phyloP scores from a whole-genome alignment of 345 rosid species.

The Eucalyptus caleyi region DNA sequence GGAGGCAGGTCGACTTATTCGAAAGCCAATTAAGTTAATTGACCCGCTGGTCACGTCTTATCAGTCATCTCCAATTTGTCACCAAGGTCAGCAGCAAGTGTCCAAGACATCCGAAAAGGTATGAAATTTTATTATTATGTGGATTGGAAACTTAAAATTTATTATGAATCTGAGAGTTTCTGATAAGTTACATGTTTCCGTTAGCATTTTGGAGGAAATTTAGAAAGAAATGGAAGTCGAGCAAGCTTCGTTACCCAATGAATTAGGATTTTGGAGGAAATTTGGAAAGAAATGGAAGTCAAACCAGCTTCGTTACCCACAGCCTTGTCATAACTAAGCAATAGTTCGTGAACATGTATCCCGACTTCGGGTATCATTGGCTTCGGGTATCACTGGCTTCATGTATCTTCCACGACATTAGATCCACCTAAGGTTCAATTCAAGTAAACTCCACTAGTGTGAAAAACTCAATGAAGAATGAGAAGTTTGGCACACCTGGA shows the following conservation, averaged over 20 bases:
- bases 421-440: too few species aligned
- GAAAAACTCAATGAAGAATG: too few species aligned
- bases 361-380: constrained; percentile 35
- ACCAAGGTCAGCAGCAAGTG: constrained; percentile 10
- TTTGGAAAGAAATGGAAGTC: constrained; percentile 5
- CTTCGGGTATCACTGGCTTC: constrained; percentile 10
- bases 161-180: not conserved
- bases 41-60: not conserved
- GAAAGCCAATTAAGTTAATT: too few species aligned
- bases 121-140: not conserved
- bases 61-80: constrained; percentile 11
- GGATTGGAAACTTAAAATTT: not conserved
- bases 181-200: not conserved
- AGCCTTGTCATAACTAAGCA: constrained; percentile 20
- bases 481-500: too few species aligned
- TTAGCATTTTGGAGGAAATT: not conserved
- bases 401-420: too few species aligned
- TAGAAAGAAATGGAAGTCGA: constrained; percentile 7
- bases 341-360: constrained; percentile 47
- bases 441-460: too few species aligned
- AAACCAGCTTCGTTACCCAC: constrained; percentile 23
- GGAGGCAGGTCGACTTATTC: not conserved
- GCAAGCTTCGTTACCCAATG: constrained; percentile 21
- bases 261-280: not conserved
- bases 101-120: constrained; percentile 19